Percentiles rank a stretch among this genome's conserved stretches.
phyloP scores from a whole-genome alignment of 495 filamentous ascomycete genomes.

The Cairneyella variabilis region DNA sequence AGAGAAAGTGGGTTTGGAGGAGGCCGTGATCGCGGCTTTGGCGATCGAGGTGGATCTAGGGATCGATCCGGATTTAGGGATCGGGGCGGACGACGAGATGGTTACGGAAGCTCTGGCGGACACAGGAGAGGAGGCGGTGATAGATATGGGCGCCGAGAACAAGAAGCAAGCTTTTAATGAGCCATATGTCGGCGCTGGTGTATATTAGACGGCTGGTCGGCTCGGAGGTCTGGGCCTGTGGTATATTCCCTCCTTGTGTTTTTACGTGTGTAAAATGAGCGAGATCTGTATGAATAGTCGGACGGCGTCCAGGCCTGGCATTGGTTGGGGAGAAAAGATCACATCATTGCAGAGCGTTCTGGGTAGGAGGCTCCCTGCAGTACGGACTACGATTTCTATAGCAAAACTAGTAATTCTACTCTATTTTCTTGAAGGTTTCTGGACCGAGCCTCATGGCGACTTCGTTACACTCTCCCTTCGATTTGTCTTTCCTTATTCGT shows the following conservation, averaged over 20 bases:
- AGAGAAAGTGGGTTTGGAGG: slow-evolving; percentile 18
- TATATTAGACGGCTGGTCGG: slow-evolving; percentile 6
- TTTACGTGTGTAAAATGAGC: slow-evolving; percentile 7
- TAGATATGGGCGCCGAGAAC: background rate
- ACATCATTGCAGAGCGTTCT: slow-evolving; percentile 22
- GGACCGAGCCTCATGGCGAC: background rate
- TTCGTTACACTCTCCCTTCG: too few relatives aligned
- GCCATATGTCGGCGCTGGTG: background rate
- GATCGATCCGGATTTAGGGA: slow-evolving; percentile 10
- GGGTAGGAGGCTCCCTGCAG: background rate
- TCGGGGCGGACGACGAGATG: background rate
- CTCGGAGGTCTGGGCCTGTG: background rate
- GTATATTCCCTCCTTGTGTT: background rate
- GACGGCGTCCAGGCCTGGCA: slow-evolving; percentile 4
- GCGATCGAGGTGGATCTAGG: background rate
- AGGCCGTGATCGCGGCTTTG: slow-evolving; percentile 5
- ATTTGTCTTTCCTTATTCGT: background rate
- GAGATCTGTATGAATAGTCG: slow-evolving; percentile 9
- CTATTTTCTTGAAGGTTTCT: slow-evolving; percentile 4
- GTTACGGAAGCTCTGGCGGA: background rate
- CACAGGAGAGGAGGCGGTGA: background rate
- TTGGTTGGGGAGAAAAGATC: slow-evolving; percentile 8
- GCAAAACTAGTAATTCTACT: slow-evolving; percentile 7
- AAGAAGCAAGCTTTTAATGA: background rate
- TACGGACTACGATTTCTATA: too few relatives aligned